phyloP scores from a whole-genome alignment of 345 rosid genomes.

The Euclidium syriacum region DNA sequence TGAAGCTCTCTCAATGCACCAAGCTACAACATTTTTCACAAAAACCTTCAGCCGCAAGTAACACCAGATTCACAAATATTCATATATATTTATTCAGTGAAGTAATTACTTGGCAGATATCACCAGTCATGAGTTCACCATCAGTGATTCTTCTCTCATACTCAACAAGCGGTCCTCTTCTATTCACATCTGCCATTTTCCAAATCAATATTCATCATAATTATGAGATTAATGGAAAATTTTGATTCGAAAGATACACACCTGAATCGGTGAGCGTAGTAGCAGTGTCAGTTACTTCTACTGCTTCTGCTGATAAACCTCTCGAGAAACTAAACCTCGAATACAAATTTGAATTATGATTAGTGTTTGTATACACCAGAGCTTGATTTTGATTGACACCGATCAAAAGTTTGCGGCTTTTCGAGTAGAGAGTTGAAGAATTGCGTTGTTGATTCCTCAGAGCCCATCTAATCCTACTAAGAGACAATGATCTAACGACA shows the following conservation, averaged over 20 bases:
- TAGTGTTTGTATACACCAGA: slow-evolving; percentile 5
- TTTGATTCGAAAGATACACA: neutral
- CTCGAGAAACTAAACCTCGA: slow-evolving; percentile 32
- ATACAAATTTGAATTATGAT: slow-evolving; percentile 18
- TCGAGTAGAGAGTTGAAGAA: slow-evolving; percentile 26
- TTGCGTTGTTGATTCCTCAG: slow-evolving; percentile 25
- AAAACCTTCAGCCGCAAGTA: slow-evolving; percentile 7
- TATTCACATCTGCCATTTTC: slow-evolving; percentile 43
- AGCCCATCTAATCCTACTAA: slow-evolving; percentile 40
- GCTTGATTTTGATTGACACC: slow-evolving; percentile 12
- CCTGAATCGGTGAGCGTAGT: slow-evolving; percentile 26
- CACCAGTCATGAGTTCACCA: slow-evolving; percentile 88
- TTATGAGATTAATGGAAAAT: neutral
- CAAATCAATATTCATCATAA: neutral
- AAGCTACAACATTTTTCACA: slow-evolving; percentile 38
- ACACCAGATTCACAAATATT: no score
- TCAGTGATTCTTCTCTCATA: slow-evolving; percentile 72
- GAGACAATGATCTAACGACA: slow-evolving; percentile 32
- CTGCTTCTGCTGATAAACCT: slow-evolving; percentile 46
- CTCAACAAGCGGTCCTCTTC: slow-evolving; percentile 83
- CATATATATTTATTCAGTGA: no score
- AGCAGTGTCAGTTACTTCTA: slow-evolving; percentile 30
- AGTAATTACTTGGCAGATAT: slow-evolving; percentile 63
- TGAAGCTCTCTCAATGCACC: slow-evolving; percentile 83
- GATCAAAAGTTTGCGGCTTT: slow-evolving; percentile 24